phyloP scores from a whole-genome alignment of 2,329 filamentous ascomycete species.

The Apiospora arundinis region DNA sequence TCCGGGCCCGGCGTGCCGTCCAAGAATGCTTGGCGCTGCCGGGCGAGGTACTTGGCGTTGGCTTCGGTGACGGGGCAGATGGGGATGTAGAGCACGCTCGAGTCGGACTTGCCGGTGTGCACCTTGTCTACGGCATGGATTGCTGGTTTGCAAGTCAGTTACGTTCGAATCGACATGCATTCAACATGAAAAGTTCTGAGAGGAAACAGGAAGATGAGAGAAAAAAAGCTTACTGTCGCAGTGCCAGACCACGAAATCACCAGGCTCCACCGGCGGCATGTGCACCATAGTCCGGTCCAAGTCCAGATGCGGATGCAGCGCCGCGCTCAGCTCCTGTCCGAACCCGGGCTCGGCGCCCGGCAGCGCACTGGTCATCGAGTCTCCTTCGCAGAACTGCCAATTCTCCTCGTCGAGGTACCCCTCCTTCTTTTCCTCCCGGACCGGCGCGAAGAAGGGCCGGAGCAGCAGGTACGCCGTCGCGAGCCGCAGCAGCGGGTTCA shows the following conservation, averaged over 20 bases:
- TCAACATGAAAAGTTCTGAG: background rate
- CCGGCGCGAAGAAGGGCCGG: conserved; percentile 78
- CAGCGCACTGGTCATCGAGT: conserved; percentile 60
- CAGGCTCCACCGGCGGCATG: conserved; percentile 70
- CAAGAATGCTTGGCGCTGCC: conserved; percentile 75
- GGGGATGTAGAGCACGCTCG: conserved; percentile 88
- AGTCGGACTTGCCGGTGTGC: conserved; percentile 75
- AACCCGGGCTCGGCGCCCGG: conserved; percentile 74
- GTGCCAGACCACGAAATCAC: conserved; percentile 85
- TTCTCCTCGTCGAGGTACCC: conserved; percentile 59
- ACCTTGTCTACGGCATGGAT: conserved; percentile 85
- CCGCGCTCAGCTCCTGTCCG: conserved; percentile 70
- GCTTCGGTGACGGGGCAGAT: conserved; percentile 79
- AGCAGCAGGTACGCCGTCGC: conserved; percentile 83
- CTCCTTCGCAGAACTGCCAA: conserved; percentile 62
- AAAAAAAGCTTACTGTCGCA: conserved; percentile 67
- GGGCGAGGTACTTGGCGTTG: conserved; percentile 74
- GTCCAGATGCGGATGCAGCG: conserved; percentile 73
- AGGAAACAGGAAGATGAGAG: too few species aligned
- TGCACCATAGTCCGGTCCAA: conserved; percentile 74
- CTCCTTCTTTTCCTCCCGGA: conserved; percentile 47
- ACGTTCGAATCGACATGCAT: background rate
- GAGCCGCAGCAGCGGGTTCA: conserved; percentile 78
- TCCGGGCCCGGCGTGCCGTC: conserved; percentile 72
- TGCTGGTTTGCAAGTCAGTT: conserved; percentile 37